Percentiles rank a stretch among this genome's conserved stretches.
phyloP scores from a whole-genome alignment of 352 stramenopile genomes.

The Aphanomyces invadans region DNA sequence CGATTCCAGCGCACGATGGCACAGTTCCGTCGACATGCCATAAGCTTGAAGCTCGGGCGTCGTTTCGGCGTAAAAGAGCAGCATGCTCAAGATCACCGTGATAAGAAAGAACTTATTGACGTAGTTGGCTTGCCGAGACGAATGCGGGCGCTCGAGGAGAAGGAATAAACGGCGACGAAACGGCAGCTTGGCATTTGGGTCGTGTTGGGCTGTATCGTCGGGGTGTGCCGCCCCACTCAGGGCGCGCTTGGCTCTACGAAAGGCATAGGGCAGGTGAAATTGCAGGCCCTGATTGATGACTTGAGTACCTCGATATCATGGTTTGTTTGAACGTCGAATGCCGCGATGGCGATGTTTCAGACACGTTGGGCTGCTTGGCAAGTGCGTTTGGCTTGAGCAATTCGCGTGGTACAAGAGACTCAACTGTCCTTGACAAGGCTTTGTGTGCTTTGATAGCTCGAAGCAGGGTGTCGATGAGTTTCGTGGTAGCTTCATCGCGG shows the following conservation, averaged over 20 bases:
- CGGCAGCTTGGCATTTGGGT: background rate
- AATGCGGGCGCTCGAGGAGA: constrained; percentile 21
- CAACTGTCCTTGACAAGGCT: background rate
- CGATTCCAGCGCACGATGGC: constrained; percentile 38
- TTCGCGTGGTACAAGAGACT: background rate
- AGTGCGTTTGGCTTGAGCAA: background rate
- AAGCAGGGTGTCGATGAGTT: background rate
- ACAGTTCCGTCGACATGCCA: constrained; percentile 38
- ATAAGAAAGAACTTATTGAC: constrained; percentile 54
- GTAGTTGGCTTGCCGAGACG: constrained; percentile 23
- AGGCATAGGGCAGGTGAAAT: background rate
- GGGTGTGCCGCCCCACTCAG: background rate
- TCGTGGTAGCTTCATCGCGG: background rate
- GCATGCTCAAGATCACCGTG: constrained; percentile 49
- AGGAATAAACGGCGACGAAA: constrained; percentile 3
- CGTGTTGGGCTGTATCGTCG: background rate
- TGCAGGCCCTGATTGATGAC: background rate
- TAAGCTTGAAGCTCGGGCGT: constrained; percentile 49
- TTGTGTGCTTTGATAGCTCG: background rate
- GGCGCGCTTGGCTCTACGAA: background rate
- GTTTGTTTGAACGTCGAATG: constrained; percentile 4
- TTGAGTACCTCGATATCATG: background rate
- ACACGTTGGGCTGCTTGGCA: background rate
- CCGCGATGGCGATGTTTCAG: background rate
- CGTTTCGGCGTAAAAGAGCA: constrained; percentile 65